Evolutionary conservation across 805 yeast species (phyloP), one percentile per base, ranked within the genome.

Genomic region (Barnettozyma vustinii): DNA sequence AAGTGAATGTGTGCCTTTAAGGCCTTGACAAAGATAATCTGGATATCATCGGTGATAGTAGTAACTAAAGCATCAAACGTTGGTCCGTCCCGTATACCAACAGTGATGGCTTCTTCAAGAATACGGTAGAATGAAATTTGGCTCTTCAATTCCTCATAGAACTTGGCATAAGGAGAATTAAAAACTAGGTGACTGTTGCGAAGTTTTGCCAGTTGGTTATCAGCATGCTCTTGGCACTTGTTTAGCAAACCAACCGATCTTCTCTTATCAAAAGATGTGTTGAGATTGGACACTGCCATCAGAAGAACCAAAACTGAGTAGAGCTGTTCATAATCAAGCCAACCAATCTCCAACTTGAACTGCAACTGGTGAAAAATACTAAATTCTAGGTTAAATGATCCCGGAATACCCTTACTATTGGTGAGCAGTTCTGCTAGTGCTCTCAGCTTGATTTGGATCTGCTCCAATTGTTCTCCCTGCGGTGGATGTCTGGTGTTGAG

Each of bases 231-330:
- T 1, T 33, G 16, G 18, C 48, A 42, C 19, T 49, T 42, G 1
- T 40, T 27, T 3, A 49, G 45, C 15, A 52, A 41, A 2, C 12
- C 25, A 15, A 36, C 18, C 2, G 63, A 54, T 35, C 52, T 58
- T 42, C 64, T 52, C 18, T 54, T 55, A 18, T 57, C 60, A 48
- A 50, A 57, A 6, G 62, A 52, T 1, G 50, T 23, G 20, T 56
- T 51, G 21, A 57, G 21, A 0, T 36, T 44, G 8, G 53, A 42
- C 1, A 54, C 33, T 0, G 57, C 60, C 48, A 46, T 51, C 5
- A 50, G 4, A 7, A 56, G 18, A 9, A 44, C 26, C 20, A 56
- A 51, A 3, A 50, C 9, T 7, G 36, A 18, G 19, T 47, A 51
- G 12, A 55, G n/a, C 13, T 35, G n/a, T 7, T 46, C 19, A 23